A percentile compares a stretch with the other conserved stretches of the same genome.
phyloP scores from a whole-genome alignment of 768 basidiomycete genomes.

The Pisolithus marmoratus region DNA sequence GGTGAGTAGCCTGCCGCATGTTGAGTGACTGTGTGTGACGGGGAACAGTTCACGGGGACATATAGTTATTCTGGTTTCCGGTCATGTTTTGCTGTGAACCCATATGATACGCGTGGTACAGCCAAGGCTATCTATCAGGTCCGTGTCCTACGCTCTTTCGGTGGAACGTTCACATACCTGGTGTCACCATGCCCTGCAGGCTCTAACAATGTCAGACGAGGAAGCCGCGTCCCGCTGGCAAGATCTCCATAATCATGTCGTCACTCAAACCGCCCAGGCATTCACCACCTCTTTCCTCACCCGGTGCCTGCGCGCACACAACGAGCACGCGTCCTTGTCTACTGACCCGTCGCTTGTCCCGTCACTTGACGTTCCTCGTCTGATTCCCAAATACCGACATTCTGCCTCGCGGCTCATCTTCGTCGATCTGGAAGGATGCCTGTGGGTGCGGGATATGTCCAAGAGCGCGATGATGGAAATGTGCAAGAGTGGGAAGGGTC shows the following conservation, averaged over 20 bases:
- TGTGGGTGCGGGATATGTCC: conserved; percentile 63
- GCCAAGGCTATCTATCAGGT: conserved; percentile 68
- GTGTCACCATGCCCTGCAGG: conserved; percentile 28
- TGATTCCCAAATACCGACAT: conserved; percentile 65
- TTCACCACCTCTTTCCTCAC: conserved; percentile 78
- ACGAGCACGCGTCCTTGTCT: conserved; percentile 46
- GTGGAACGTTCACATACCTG: background rate
- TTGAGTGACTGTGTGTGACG: background rate
- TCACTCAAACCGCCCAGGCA: conserved; percentile 79
- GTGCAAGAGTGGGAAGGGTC: background rate
- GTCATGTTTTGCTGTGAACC: conserved; percentile 81
- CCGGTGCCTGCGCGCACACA: conserved; percentile 65
- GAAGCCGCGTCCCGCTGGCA: conserved; percentile 76
- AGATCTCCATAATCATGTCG: conserved; percentile 82
- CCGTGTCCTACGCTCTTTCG: background rate
- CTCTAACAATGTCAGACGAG: conserved; percentile 70
- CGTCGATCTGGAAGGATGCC: conserved; percentile 73
- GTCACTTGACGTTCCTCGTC: conserved; percentile 37
- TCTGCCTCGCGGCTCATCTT: conserved; percentile 61
- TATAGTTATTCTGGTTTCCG: conserved; percentile 86
- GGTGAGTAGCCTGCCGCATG: conserved; percentile 32
- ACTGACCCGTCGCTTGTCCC: conserved; percentile 31
- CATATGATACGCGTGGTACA: conserved; percentile 81
- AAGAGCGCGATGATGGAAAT: background rate
- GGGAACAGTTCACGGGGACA: conserved; percentile 71